A percentile compares a stretch with the other conserved stretches of the same genome.
Conservation (phyloP, 768 basidiomycete species). For the Kwoniella dendrophila region DNA sequence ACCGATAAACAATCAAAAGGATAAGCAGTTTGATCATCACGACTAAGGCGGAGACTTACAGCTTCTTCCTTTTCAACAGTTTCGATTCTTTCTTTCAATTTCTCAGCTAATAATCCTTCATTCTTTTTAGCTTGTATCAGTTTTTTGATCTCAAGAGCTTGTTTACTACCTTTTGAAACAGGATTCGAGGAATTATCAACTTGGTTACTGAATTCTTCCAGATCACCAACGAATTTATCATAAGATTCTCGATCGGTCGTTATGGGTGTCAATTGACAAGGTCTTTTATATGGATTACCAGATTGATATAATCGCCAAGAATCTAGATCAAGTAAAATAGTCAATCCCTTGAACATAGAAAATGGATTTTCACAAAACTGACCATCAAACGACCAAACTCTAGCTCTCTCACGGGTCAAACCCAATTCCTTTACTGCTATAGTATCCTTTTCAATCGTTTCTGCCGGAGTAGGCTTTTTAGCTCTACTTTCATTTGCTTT, state of each 20-base stretch:
- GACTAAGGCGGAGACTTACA: slow-evolving; percentile 24
- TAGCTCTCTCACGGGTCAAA: slow-evolving; percentile 37
- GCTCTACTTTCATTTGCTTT: slow-evolving; percentile 20
- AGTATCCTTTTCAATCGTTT: slow-evolving; percentile 12
- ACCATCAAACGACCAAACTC: slow-evolving; percentile 50
- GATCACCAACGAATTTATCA: slow-evolving; percentile 18
- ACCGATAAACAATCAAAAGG: background rate
- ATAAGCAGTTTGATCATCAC: background rate
- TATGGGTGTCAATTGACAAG: slow-evolving; percentile 41
- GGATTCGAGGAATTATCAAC: background rate
- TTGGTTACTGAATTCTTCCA: slow-evolving; percentile 9
- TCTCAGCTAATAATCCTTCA: slow-evolving; percentile 35
- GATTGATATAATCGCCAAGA: slow-evolving; percentile 46
- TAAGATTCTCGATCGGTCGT: slow-evolving; percentile 29
- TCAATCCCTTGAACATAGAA: background rate
- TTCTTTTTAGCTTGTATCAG: slow-evolving; percentile 38
- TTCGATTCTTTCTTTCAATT: slow-evolving; percentile 29
- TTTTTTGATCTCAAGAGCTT: slow-evolving; percentile 13
- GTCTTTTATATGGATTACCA: slow-evolving; percentile 52
- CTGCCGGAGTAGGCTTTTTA: slow-evolving; percentile 15
- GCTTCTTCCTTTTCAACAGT: slow-evolving; percentile 46
- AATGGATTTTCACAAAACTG: slow-evolving; percentile 4
- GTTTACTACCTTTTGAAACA: slow-evolving; percentile 10
- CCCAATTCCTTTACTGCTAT: slow-evolving; percentile 35
- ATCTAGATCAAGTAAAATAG: slow-evolving; percentile 17